Base-by-base conservation (phyloP, 1,284 basidiomycete species). In the Cystobasidium pallidum region DNA sequence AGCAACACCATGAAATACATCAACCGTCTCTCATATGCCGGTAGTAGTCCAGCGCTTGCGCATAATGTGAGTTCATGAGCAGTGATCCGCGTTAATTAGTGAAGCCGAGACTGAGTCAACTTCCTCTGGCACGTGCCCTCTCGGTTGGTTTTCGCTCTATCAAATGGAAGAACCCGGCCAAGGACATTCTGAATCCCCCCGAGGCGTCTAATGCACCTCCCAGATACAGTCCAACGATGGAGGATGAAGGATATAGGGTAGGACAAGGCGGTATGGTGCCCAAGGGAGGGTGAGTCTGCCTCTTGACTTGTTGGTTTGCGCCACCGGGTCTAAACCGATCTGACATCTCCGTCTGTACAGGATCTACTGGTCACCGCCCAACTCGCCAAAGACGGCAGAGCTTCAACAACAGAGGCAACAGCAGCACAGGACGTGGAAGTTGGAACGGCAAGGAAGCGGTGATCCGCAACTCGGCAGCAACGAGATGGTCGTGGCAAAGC, bases 181-280 rank as follows among this genome's bases (percentile, higher is more conserved):
- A 10, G 17, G 62, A 47, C n/a, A 41, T 28, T 36, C 47, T 47
- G 2, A 32, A 30, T 24, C 32, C 19, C 11, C 13, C 54, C 24
- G 32, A 17, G 7, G 7, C 61, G 19, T 47, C 32, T 1, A 17
- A 26, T 3, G 21, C 43, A 64, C 62, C 62, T 6, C 62, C 62
- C 1, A 64, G n/a, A 34, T 64, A 64, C n/a, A 64, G 39, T 32
- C 43, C 62, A 21, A 36, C 32, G 19, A 57, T 57, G 32, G 15
- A 49, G 17, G 47, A 64, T 51, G 47, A 47, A 11, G 62, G 62
- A 19, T 64, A 64, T 64, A 47, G 62, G 34, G 62, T 64, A 21
- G 62, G 62, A 28, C 45, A 47, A n/a, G 62, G 62, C 7, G 62
- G 62, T 10, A 64, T 64, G 62, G 45, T 34, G 49, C 62, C 62